Evolutionary conservation across 2,329 filamentous ascomycete genomes (phyloP).

Genomic region (Pseudonectria buxi): DNA sequence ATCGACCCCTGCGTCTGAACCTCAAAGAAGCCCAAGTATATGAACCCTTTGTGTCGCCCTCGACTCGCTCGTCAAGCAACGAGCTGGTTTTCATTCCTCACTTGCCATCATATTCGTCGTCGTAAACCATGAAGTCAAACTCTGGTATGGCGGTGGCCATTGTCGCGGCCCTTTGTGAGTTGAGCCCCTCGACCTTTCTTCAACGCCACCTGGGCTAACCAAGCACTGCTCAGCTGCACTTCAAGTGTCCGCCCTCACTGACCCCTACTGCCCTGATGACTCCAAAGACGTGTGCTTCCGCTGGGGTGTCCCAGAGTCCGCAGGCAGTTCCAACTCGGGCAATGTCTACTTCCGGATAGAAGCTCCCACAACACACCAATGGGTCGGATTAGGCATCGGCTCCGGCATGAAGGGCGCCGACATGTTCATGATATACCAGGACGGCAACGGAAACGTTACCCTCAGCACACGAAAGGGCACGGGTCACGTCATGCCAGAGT

Average conservation of each 20-base stretch:
- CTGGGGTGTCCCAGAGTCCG: conserved; percentile 47
- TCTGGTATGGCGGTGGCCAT: conserved; percentile 9
- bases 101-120: neutral
- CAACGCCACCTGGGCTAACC: neutral
- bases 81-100: neutral
- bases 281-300: conserved; percentile 43
- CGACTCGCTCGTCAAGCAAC: neutral
- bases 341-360: conserved; percentile 56
- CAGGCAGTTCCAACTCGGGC: conserved; percentile 41
- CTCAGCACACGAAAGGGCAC: conserved; percentile 48
- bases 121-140: conserved; percentile 14
- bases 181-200: neutral
- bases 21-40: too few relatives aligned
- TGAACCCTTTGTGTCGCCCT: neutral
- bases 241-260: conserved; percentile 18
- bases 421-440: conserved; percentile 57
- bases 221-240: conserved; percentile 12
- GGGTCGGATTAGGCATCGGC: conserved; percentile 55
- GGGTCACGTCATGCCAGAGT: conserved; percentile 42
- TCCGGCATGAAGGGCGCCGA: conserved; percentile 47
- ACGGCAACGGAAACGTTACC: conserved; percentile 53
- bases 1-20: too few relatives aligned
- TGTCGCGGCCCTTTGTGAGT: conserved; percentile 1
- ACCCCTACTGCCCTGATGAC: conserved; percentile 34
- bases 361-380: conserved; percentile 46